Evolutionary conservation across 352 stramenopile genomes (phyloP).

Genomic region (Phytophthora tubulina): DNA sequence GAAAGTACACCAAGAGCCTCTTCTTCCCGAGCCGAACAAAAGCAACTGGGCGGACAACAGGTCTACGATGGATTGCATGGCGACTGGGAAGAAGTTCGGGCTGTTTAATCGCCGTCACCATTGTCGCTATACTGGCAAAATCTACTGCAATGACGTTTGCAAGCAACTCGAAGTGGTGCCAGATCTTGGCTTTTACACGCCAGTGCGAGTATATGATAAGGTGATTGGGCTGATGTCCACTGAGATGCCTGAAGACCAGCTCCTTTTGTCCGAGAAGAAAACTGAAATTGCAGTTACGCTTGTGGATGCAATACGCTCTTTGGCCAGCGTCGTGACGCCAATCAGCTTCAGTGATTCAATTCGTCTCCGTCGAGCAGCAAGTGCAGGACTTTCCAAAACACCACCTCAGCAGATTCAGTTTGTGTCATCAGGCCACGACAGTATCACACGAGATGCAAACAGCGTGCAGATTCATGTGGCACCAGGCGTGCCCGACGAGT

Average conservation of each 20-base stretch:
- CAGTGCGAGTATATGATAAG: slow-evolving; percentile 82
- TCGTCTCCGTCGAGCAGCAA: slow-evolving; percentile 60
- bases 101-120: slow-evolving; percentile 91
- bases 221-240: slow-evolving; percentile 86
- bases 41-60: slow-evolving; percentile 90
- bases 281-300: slow-evolving; percentile 89
- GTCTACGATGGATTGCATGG: slow-evolving; percentile 84
- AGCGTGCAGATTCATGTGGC: slow-evolving; percentile 67
- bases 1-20: slow-evolving; percentile 61
- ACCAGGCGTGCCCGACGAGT: slow-evolving; percentile 79
- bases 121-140: slow-evolving; percentile 87
- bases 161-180: slow-evolving; percentile 84
- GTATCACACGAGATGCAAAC: slow-evolving; percentile 56
- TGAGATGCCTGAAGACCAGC: slow-evolving; percentile 84
- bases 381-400: slow-evolving; percentile 57
- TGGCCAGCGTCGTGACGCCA: slow-evolving; percentile 59
- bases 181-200: slow-evolving; percentile 82
- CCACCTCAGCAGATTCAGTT: slow-evolving; percentile 79
- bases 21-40: slow-evolving; percentile 74
- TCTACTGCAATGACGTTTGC: slow-evolving; percentile 88
- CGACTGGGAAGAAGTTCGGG: slow-evolving; percentile 88
- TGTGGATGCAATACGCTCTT: slow-evolving; percentile 74
- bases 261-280: slow-evolving; percentile 87
- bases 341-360: slow-evolving; percentile 82
- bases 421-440: slow-evolving; percentile 48